Conservation (phyloP, 2,329 filamentous ascomycete genomes). For the Paecilomyces sp. region DNA sequence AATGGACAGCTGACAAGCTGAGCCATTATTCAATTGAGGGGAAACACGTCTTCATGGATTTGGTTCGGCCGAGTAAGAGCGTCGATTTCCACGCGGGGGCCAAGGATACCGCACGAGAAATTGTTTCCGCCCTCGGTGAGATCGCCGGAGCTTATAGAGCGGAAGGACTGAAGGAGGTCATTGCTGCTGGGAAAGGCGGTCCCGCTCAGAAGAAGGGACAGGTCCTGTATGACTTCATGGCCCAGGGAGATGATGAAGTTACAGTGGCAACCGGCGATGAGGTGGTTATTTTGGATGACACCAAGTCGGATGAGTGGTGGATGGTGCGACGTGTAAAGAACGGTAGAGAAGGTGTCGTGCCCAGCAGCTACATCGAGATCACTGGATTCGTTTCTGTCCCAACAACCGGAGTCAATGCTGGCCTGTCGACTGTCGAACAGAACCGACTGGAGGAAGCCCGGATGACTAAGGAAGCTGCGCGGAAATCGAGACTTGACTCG, state of each 20-base stretch:
- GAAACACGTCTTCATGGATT: constrained; percentile 93
- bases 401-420: constrained; percentile 51
- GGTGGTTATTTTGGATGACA: constrained; percentile 81
- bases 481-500: constrained; percentile 51
- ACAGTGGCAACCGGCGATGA: constrained; percentile 86
- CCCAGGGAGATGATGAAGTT: constrained; percentile 93
- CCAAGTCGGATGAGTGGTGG: constrained; percentile 97
- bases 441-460: constrained; percentile 73
- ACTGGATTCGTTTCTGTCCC: constrained; percentile 56
- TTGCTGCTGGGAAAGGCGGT: constrained; percentile 68
- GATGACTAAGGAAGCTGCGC: constrained; percentile 71
- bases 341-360: constrained; percentile 90
- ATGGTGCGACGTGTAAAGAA: constrained; percentile 85
- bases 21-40: constrained; percentile 97
- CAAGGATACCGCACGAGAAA: constrained; percentile 93
- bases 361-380: constrained; percentile 91
- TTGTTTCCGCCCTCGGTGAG: constrained; percentile 80
- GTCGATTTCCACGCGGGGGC: constrained; percentile 95
- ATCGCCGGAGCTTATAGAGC: constrained; percentile 77
- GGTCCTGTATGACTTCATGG: constrained; percentile 92
- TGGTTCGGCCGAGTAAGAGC: constrained; percentile 87
- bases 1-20: constrained; percentile 92
- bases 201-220: constrained; percentile 69
- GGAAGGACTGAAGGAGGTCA: constrained; percentile 74
- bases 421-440: constrained; percentile 67